Conservation (phyloP, 2,329 filamentous ascomycete species). For the Trichophyton mentagrophytes region DNA sequence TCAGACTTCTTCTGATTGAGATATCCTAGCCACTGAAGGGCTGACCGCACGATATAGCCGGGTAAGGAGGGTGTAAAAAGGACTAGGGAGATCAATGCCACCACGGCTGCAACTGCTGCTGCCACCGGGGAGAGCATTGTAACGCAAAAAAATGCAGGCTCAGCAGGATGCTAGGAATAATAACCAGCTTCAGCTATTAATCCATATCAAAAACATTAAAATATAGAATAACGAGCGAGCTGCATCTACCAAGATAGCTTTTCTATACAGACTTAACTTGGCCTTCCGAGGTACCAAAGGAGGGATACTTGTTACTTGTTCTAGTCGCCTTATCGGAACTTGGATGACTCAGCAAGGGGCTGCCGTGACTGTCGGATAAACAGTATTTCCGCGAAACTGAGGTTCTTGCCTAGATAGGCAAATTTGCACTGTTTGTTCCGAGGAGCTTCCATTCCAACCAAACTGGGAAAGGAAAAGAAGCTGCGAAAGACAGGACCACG, state of each 20-base stretch:
- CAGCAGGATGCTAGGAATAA: background rate
- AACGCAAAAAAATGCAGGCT: background rate
- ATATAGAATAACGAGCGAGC: background rate
- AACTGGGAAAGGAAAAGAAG: background rate
- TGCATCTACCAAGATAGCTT: background rate
- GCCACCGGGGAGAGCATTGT: slow-evolving; percentile 19
- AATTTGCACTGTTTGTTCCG: background rate
- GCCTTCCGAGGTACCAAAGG: no score
- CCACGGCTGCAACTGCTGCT: slow-evolving; percentile 21
- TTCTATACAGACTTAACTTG: no score
- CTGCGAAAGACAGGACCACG: background rate
- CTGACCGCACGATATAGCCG: slow-evolving; percentile 22
- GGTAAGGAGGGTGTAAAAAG: slow-evolving; percentile 25
- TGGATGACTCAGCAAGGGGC: background rate
- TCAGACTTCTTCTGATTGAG: slow-evolving; percentile 51
- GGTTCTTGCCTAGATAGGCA: no score
- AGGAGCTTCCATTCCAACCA: background rate
- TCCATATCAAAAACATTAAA: background rate
- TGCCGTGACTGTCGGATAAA: background rate
- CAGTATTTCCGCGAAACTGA: background rate
- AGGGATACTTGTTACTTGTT: no score
- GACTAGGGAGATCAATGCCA: slow-evolving; percentile 23
- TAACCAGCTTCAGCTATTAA: background rate
- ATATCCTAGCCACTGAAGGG: slow-evolving; percentile 42
- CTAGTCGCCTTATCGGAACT: background rate